Conservation (phyloP, 805 yeast species). For the Suhomyces sp. region DNA sequence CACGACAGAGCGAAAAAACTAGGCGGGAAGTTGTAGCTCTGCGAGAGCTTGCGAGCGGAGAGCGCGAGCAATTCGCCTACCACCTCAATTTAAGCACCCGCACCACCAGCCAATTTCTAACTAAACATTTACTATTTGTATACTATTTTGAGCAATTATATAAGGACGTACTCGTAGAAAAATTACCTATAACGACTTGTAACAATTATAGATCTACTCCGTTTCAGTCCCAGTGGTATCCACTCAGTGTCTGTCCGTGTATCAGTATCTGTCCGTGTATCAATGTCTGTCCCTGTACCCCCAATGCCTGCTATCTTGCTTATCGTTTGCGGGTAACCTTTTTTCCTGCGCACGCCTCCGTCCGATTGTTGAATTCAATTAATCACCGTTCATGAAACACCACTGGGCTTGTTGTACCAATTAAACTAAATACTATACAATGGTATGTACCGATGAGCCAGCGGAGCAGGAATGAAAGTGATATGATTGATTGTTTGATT, state of each 20-base stretch:
- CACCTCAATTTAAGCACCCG: too few species aligned
- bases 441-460: not conserved
- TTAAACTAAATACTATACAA: not conserved
- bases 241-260: too few species aligned
- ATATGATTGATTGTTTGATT: not conserved
- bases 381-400: not conserved
- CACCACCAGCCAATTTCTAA: too few species aligned
- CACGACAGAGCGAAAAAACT: slow-evolving; percentile 66
- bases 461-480: too few species aligned
- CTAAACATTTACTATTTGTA: too few species aligned
- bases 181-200: too few species aligned
- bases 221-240: too few species aligned
- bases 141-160: too few species aligned
- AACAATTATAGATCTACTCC: too few species aligned
- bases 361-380: not conserved
- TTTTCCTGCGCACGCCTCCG: not conserved
- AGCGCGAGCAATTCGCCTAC: too few species aligned
- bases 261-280: too few species aligned
- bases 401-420: not conserved
- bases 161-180: too few species aligned
- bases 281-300: not conserved
- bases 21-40: slow-evolving; percentile 6
- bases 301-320: not conserved
- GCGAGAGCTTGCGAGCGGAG: not conserved
- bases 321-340: slow-evolving; percentile 2